Conservation (phyloP, 768 basidiomycete species). For the Suillus occidentalis region DNA sequence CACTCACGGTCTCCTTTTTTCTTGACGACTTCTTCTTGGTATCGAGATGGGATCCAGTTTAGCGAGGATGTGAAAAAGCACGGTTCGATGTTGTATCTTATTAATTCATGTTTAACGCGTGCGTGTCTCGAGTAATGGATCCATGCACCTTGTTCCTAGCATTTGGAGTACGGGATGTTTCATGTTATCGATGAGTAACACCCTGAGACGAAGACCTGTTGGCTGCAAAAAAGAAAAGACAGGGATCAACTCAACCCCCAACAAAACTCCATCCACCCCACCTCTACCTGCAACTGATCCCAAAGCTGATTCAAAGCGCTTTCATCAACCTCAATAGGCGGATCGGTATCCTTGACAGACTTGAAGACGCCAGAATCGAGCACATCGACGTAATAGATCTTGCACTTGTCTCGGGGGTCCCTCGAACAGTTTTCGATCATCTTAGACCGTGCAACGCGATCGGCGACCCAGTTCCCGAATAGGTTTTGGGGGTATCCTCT, state of each 20-base stretch:
- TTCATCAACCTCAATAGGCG: conserved; percentile 11
- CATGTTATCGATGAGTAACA: conserved; percentile 44
- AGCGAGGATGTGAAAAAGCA: conserved; percentile 56
- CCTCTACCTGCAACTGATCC: conserved; percentile 18
- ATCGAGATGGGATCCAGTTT: conserved; percentile 60
- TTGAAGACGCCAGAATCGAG: conserved; percentile 35
- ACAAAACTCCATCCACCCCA: conserved; percentile 5
- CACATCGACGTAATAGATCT: conserved; percentile 40
- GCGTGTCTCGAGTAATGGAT: neutral
- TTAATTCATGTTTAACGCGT: neutral
- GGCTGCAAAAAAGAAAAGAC: conserved; percentile 11
- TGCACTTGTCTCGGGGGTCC: conserved; percentile 2
- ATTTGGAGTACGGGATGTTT: conserved; percentile 49
- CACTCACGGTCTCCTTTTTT: conserved; percentile 48
- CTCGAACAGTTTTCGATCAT: conserved; percentile 17
- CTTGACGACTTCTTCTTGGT: conserved; percentile 43
- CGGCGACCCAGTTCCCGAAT: conserved; percentile 49
- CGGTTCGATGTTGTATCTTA: conserved; percentile 53
- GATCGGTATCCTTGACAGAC: neutral
- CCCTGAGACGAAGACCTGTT: conserved; percentile 20
- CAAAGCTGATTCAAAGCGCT: conserved; percentile 20
- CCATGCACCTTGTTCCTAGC: conserved; percentile 46
- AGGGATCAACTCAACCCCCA: neutral
- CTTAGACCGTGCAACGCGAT: conserved; percentile 31
- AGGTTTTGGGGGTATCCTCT: conserved; percentile 42